Percentiles rank a stretch among this genome's conserved stretches.
Evolutionary conservation across 306 rosid genomes (phyloP).

Genomic region (Ormosia semicastrata): DNA sequence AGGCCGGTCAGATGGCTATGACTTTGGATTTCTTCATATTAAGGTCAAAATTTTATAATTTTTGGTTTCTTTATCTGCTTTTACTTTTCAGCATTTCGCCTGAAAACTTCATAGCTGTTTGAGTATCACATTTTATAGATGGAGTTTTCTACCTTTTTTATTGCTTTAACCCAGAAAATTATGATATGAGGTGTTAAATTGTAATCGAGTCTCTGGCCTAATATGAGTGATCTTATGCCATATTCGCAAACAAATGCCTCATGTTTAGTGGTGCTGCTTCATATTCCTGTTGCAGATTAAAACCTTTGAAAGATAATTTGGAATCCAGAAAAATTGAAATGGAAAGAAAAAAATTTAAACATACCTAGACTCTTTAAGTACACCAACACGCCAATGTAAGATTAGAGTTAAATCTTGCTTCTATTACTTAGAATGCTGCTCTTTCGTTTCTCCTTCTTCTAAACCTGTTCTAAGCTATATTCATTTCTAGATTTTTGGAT

Average conservation of each 20-base stretch:
- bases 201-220: not conserved
- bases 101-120: conserved; percentile 4
- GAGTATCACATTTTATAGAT: not conserved
- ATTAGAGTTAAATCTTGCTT: not conserved
- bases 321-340: not conserved
- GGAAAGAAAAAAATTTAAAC: not conserved
- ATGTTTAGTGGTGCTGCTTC: conserved; percentile 9
- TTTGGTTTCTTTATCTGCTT: conserved; percentile 12
- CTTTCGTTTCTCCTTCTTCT: not conserved
- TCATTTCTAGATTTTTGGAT: not conserved
- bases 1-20: conserved; percentile 90
- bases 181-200: not conserved
- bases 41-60: conserved; percentile 51
- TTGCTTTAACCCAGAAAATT: not conserved
- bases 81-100: conserved; percentile 5
- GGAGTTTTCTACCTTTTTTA: not conserved
- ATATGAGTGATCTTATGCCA: not conserved
- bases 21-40: conserved; percentile 93
- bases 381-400: not conserved
- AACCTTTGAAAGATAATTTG: not conserved
- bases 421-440: not conserved
- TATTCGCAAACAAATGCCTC: not conserved
- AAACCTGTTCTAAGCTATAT: not conserved
- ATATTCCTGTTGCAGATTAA: conserved; percentile 1
- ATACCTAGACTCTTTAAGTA: not conserved